phyloP scores from a whole-genome alignment of 148 eudicot genomes.

The Simmondsia chinensis region DNA sequence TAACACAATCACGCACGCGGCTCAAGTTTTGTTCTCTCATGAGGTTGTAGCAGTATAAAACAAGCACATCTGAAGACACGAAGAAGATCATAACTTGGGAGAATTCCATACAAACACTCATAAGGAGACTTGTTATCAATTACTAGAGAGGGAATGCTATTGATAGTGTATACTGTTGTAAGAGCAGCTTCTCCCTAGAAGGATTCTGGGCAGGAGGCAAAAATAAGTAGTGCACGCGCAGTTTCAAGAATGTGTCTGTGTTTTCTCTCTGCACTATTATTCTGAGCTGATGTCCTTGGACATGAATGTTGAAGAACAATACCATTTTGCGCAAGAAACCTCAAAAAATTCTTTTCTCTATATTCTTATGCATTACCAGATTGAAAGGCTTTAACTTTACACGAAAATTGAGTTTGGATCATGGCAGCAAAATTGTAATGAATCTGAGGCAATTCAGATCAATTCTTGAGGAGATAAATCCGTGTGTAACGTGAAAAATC shows the following conservation, averaged over 20 bases:
- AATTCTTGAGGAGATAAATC: not conserved
- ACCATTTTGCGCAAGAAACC: not conserved
- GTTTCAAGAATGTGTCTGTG: not conserved
- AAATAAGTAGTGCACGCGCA: not conserved
- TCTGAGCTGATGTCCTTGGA: not conserved
- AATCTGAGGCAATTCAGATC: not conserved
- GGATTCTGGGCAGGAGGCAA: not conserved
- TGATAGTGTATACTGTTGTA: not conserved
- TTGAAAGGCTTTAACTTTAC: not conserved
- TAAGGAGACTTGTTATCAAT: no score
- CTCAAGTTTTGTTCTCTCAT: not conserved
- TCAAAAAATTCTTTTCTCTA: not conserved
- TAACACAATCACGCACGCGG: not conserved
- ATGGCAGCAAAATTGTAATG: no score
- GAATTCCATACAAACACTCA: not conserved
- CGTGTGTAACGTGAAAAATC: not conserved
- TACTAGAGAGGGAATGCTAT: not conserved
- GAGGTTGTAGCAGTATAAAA: not conserved
- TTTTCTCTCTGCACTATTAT: not conserved
- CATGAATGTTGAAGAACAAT: not conserved
- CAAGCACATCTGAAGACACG: not conserved
- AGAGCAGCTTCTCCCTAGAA: not conserved
- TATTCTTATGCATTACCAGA: not conserved
- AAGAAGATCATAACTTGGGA: not conserved
- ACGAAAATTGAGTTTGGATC: no score